These are phyloP conservation scores for Tuber indicum DNA, from an alignment of 495 filamentous ascomycete species.

Conservation along the genomic window DNA sequence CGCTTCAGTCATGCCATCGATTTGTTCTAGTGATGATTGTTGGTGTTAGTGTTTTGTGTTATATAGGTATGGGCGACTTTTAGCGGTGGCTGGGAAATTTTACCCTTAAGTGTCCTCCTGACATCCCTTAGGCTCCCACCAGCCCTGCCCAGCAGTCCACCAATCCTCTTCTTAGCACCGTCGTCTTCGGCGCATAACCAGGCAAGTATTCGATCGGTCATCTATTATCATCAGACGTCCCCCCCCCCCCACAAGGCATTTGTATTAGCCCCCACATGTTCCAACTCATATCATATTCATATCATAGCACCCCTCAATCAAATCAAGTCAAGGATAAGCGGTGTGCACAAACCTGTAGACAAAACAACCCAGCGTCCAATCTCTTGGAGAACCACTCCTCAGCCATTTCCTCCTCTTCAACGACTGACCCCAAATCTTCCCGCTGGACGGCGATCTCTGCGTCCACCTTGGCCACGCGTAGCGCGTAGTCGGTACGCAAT, in stretches of 20 bases:
- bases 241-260: neutral
- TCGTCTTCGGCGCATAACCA: constrained; percentile 92
- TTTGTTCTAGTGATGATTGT: constrained; percentile 50
- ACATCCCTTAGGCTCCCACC: constrained; percentile 60
- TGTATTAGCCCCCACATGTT: neutral
- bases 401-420: constrained; percentile 60
- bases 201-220: constrained; percentile 77
- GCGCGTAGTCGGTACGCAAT: constrained; percentile 64
- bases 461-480: constrained; percentile 60
- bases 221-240: constrained; percentile 34
- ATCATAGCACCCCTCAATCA: neutral
- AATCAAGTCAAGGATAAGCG: neutral
- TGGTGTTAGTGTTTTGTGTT: constrained; percentile 36
- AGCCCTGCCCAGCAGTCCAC: constrained; percentile 57
- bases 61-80: neutral
- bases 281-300: constrained; percentile 41
- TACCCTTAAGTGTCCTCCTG: constrained; percentile 62
- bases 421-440: constrained; percentile 39
- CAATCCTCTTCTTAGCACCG: constrained; percentile 63
- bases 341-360: constrained; percentile 54
- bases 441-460: constrained; percentile 56
- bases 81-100: constrained; percentile 14
- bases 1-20: constrained; percentile 52
- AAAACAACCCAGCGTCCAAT: constrained; percentile 80
- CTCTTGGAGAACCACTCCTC: constrained; percentile 77